Evolutionary conservation across 345 rosid genomes (phyloP), one percentile per base, ranked within the genome.

Genomic region (Melaleuca alternifolia): DNA sequence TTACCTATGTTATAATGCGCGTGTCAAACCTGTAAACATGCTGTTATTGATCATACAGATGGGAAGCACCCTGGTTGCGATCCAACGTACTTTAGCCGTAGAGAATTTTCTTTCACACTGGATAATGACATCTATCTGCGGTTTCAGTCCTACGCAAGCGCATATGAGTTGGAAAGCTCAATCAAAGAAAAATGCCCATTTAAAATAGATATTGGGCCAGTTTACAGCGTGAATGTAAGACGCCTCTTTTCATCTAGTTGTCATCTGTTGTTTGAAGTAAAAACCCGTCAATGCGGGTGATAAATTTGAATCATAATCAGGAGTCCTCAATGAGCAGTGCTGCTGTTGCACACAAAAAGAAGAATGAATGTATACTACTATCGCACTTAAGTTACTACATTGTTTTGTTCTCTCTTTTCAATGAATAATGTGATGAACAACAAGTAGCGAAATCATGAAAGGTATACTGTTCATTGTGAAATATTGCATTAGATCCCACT

Each of bases 11-110:
- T 71, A 71, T 65, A 0, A 3, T 51, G 33, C 26, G 8, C 21
- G 23, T 52, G 30, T 71, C 53, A 23, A 41, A 46, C 13, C 52
- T 26, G 26, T 33, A 33, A 71, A 46, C 71, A 51, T 13, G 15
- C 51, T 83, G 54, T 61, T 71, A 16, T 44, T 6, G 23, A 6
- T 16, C 37, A 18, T 86, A 81, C 91, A 97, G 98, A 96, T 91
- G 99, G 98, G 88, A 96, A 94, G 91, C 99, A 96, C 92, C 98
- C 98, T 51, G 99, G 92, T 71, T 97, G 99, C 54, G 97, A 97
- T 87, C 91, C 88, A 41, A 93, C 91, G 82, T 96, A 93, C 91
- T 87, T 94, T 83, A 93, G 93, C 75, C 89, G 98, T 83, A 94
- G 99, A 89, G 99, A 97, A 82, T 94, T 97, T 88, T 95, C 99